Evolutionary conservation across 208 protist species (phyloP).

Genomic region (Porcisia deanei): DNA sequence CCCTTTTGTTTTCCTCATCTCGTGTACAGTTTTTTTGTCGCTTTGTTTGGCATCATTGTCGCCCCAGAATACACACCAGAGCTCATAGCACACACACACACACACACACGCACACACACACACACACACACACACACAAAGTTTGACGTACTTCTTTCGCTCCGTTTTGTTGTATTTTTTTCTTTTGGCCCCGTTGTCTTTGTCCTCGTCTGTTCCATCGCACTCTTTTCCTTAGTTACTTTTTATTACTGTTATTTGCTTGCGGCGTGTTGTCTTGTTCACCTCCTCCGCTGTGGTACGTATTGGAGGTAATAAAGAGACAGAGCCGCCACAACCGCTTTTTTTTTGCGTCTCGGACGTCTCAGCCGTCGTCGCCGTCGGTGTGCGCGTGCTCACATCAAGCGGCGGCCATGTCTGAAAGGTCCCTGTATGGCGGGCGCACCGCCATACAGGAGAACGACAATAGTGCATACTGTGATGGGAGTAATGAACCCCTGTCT

Average conservation of each 20-base stretch:
- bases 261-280: background rate
- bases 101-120: too few relatives aligned
- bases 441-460: slow-evolving; percentile 22
- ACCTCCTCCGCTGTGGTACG: background rate
- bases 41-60: too few relatives aligned
- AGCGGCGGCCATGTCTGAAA: background rate
- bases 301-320: too few relatives aligned
- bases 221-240: background rate
- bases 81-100: too few relatives aligned
- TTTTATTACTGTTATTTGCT: background rate
- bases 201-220: too few relatives aligned
- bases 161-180: too few relatives aligned
- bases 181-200: too few relatives aligned
- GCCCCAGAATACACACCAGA: too few relatives aligned
- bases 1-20: too few relatives aligned
- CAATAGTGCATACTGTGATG: background rate
- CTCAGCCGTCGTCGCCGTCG: background rate
- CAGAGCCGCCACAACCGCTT: background rate
- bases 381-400: background rate
- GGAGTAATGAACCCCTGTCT: background rate
- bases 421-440: slow-evolving; percentile 4
- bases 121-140: too few relatives aligned
- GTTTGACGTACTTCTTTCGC: too few relatives aligned
- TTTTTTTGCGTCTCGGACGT: background rate
- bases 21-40: too few relatives aligned